Conservation (phyloP, 805 yeast species). For the Lipomyces yamanashiensis region DNA sequence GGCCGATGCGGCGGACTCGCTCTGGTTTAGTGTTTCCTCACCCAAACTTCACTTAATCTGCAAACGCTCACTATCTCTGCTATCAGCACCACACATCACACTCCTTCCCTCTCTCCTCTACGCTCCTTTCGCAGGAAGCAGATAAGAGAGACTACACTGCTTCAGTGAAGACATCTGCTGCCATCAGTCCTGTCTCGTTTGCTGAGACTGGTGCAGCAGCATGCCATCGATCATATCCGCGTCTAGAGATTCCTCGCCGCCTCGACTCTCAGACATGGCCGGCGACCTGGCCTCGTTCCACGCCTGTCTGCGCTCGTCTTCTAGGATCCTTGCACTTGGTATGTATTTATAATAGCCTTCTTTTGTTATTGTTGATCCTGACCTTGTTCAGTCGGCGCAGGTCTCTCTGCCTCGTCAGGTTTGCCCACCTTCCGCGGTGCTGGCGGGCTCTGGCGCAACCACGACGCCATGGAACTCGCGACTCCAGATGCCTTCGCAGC, state of each 20-base stretch:
- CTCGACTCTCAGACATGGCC: constrained; percentile 16
- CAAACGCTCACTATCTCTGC: no score
- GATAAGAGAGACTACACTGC: neutral
- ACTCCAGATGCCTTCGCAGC: constrained; percentile 87
- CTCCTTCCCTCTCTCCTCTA: no score
- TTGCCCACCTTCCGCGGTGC: constrained; percentile 73
- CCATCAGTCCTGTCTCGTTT: neutral
- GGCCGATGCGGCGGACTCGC: no score
- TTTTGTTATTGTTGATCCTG: neutral
- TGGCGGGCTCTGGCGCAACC: constrained; percentile 77
- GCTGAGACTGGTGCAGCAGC: neutral
- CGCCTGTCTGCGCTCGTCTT: constrained; percentile 42
- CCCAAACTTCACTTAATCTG: no score
- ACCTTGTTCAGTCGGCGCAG: constrained; percentile 62
- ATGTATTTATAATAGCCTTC: neutral
- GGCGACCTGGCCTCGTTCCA: constrained; percentile 44
- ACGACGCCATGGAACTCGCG: constrained; percentile 80
- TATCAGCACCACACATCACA: no score
- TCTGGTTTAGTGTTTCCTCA: no score
- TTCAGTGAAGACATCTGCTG: neutral
- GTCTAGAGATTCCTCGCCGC: constrained; percentile 9
- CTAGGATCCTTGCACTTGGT: constrained; percentile 46
- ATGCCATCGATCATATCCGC: constrained; percentile 10
- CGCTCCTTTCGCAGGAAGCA: no score
- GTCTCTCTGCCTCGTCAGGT: constrained; percentile 78